Evolutionary conservation across 2,329 filamentous ascomycete genomes (phyloP), one percentile per base, ranked within the genome.

Genomic region (Fusarium bulbicola): DNA sequence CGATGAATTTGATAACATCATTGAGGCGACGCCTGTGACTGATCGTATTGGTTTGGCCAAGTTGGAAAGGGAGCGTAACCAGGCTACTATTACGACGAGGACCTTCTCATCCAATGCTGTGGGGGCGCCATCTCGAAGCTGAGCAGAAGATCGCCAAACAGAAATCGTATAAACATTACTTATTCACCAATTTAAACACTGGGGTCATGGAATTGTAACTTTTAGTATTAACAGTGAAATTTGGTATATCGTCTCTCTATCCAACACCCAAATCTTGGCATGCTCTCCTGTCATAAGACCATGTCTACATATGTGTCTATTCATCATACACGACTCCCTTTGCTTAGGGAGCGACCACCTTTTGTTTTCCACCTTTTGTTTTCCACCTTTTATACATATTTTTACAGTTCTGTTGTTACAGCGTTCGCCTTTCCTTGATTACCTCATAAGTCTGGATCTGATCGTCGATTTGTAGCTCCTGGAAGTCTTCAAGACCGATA

Each of bases 1-100:
- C 21, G 92, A 96, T 60, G 92, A 94, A 56, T 97, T 98, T 79
- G 95, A 98, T 79, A 92, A 92, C 74, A 97, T 99, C 81, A 97
- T 98, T 79, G 91, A 95, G 76, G 95, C 96, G 0, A 95, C 94
- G 7, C 94, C 94, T 0, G 90, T 97, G 24, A 98, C 95, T 1
- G 95, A 98, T 80, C 90, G 92, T 61, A 93, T 93, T 18, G 95
- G 95, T 0, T 77, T 91, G 63, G 81, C 82, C 6, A 88, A 84
- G 80, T 80, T 91, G 46, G 87, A 90, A 68, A 89, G 86, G 81
- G 88, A 90, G 75, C 83, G 87, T 43, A 81, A 84, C 11, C 83
- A 82, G 62, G 84, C 84, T 5, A 84, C 84, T 11, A 81, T 85
- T 34, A 86, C 85, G 10, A 88, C 82, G 21, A 84, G 82, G 70